Evolutionary conservation across 2,329 filamentous ascomycete species (phyloP), one percentile per base, ranked within the genome.

Genomic region (Thermothelomyces thermophilus): DNA sequence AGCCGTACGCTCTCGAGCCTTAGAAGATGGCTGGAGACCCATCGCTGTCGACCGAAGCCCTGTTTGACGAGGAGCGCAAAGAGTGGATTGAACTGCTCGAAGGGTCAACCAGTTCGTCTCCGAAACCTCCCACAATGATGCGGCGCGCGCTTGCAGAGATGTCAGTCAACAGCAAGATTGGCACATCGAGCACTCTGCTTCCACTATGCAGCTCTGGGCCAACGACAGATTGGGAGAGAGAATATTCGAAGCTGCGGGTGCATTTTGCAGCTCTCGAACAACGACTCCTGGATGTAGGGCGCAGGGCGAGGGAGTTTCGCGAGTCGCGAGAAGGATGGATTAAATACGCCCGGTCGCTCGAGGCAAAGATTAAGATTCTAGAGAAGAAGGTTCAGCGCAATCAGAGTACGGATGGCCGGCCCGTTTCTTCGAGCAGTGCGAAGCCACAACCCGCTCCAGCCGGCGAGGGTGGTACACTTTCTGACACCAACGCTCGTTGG

Each of bases 271-370:
- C 67, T 41, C 58, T 75, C 2, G 63, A 68, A 24, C 61, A 63
- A 17, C 72, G 67, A 45, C 73, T 73, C 47, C 62, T 68, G 60
- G 24, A 61, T 60, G 42, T 70, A 64, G 54, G 72, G n/a, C 17
- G 47, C 7, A 57, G 2, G 65, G 70, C 40, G 68, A 68, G 49
- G 28, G 71, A 68, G 55, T 68, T 69, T 41, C 71, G 70, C 24
- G 64, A 67, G 1, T 67, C 72, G 20, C 68, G 69, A 3, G 66
- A 73, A 6, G 58, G 60, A 28, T 80, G 76, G 76, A 64, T 67
- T 22, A 62, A 65, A 5, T 72, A 76, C 47, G 70, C 72, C 5
- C 68, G 68, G 19, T 57, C 64, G 11, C 60, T 79, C 16, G 66
- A 74, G 45, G 63, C 62, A 22, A 74, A 68, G 51, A 65, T 79